phyloP scores from a whole-genome alignment of 169 alveolate genomes.

The Pseudocohnilembus persalinus region DNA sequence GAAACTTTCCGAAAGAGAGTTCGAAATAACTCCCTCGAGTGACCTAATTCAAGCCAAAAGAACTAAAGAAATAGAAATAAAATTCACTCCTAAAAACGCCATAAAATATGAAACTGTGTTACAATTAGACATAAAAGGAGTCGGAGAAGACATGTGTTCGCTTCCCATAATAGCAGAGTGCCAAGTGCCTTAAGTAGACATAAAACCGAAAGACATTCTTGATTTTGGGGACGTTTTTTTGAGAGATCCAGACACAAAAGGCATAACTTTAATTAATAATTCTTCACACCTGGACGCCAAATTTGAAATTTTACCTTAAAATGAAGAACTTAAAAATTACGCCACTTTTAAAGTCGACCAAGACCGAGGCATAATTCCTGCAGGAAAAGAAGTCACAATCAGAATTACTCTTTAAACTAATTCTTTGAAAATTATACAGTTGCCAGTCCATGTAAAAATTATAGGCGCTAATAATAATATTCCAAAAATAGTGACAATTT shows the following conservation, averaged over 20 bases:
- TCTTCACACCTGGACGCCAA: slow-evolving; percentile 85
- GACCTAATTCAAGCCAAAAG: slow-evolving; percentile 82
- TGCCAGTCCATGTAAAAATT: slow-evolving; percentile 84
- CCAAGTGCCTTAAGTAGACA: slow-evolving; percentile 88
- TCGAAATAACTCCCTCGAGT: slow-evolving; percentile 85
- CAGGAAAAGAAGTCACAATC: slow-evolving; percentile 76
- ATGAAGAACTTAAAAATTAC: slow-evolving; percentile 80
- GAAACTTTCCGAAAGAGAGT: slow-evolving; percentile 86
- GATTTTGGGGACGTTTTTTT: slow-evolving; percentile 88
- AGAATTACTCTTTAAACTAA: slow-evolving; percentile 83
- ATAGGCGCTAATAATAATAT: slow-evolving; percentile 77
- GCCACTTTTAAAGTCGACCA: slow-evolving; percentile 89
- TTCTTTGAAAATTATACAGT: slow-evolving; percentile 75
- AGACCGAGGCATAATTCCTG: slow-evolving; percentile 86
- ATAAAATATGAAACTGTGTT: slow-evolving; percentile 88
- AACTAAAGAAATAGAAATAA: slow-evolving; percentile 81
- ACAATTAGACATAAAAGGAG: slow-evolving; percentile 91
- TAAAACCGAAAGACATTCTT: slow-evolving; percentile 89
- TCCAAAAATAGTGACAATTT: slow-evolving; percentile 72
- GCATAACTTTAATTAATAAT: slow-evolving; percentile 80
- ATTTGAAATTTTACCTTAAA: slow-evolving; percentile 89
- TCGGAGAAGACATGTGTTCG: slow-evolving; percentile 90
- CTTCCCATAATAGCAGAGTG: slow-evolving; percentile 92
- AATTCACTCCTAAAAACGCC: slow-evolving; percentile 85
- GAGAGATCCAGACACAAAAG: slow-evolving; percentile 76